These are phyloP conservation scores for Dalbergia cultrata DNA, from an alignment of 306 rosid genomes.

Conservation along the genomic window DNA sequence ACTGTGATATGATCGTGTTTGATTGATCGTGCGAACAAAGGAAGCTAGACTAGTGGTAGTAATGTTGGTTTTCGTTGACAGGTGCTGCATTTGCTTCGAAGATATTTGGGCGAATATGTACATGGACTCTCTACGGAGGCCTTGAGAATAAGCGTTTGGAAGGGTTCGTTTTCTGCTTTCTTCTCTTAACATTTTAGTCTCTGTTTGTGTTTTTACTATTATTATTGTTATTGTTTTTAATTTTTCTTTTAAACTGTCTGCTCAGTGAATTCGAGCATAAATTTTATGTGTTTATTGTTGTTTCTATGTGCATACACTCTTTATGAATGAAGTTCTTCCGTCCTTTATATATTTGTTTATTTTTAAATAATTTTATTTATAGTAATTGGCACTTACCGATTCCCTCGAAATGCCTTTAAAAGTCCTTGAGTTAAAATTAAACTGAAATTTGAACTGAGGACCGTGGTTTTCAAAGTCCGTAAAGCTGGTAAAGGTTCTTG, in stretches of 20 bases:
- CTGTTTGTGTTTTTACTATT: background rate
- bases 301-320: constrained; percentile 4
- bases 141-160: constrained; percentile 96
- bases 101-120: constrained; percentile 95
- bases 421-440: constrained; percentile 8
- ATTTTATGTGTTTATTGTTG: background rate
- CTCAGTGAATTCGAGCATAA: constrained; percentile 11
- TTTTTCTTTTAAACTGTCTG: background rate
- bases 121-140: constrained; percentile 96
- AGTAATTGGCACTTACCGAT: background rate
- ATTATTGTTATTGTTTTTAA: no score
- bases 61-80: constrained; percentile 43
- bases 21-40: background rate
- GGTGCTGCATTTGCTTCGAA: constrained; percentile 95
- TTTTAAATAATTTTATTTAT: background rate
- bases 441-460: constrained; percentile 6
- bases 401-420: background rate
- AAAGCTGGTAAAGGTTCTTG: constrained; percentile 13
- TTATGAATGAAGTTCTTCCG: background rate
- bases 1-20: background rate
- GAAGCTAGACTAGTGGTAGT: background rate
- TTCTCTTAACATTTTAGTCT: constrained; percentile 37
- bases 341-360: background rate
- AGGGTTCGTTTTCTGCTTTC: constrained; percentile 70
- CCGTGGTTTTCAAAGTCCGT: background rate